Evolutionary conservation across 805 yeast species (phyloP).

Genomic region (Hyphopichia homilentoma): DNA sequence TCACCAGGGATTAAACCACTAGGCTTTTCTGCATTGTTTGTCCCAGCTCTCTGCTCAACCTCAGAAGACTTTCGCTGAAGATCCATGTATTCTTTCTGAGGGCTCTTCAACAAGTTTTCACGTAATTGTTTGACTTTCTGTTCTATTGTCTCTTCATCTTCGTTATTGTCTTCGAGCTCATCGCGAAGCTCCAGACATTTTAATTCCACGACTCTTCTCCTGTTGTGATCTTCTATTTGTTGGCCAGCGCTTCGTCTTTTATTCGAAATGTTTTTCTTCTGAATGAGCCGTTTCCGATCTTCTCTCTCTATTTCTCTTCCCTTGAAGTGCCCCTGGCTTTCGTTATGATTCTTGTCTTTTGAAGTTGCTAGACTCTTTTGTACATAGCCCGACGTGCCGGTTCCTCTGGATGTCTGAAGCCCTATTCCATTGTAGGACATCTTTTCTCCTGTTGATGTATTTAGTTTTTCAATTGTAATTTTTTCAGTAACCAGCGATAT

Average conservation of each 20-base stretch:
- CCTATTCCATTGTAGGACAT: conserved; percentile 63
- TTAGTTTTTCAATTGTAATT: too few species aligned
- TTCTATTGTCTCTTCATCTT: conserved; percentile 29
- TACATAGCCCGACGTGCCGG: conserved; percentile 61
- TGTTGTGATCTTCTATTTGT: conserved; percentile 32
- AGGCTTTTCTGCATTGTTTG: too few species aligned
- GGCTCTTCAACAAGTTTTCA: too few species aligned
- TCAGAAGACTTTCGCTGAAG: too few species aligned
- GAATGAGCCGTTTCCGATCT: conserved; percentile 16
- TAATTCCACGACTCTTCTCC: conserved; percentile 38
- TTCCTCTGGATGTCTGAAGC: conserved; percentile 52
- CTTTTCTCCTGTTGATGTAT: not conserved
- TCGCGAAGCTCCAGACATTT: conserved; percentile 51
- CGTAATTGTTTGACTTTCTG: conserved; percentile 17
- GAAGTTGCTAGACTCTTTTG: conserved; percentile 40
- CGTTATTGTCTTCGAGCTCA: conserved; percentile 44
- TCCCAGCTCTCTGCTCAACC: too few species aligned
- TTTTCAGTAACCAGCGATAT: too few species aligned
- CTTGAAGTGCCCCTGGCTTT: conserved; percentile 33
- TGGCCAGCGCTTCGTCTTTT: too few species aligned
- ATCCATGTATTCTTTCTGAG: too few species aligned
- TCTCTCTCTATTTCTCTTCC: conserved; percentile 25
- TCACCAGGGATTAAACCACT: too few species aligned
- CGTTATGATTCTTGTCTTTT: conserved; percentile 14
- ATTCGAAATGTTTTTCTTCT: too few species aligned